phyloP scores from a whole-genome alignment of 805 yeast species.

The Nakazawaea populi region DNA sequence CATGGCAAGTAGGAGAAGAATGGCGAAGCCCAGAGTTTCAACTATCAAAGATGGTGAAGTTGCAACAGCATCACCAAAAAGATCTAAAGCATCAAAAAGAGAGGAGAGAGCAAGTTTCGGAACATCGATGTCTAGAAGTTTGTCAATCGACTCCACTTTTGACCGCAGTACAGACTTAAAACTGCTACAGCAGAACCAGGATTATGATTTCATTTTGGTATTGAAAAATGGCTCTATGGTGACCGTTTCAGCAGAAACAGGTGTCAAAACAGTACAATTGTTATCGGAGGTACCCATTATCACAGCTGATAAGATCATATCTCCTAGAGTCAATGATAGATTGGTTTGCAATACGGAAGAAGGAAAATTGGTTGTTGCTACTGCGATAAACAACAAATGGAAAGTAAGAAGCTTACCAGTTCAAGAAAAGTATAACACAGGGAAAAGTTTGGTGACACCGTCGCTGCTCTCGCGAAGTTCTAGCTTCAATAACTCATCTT shows the following conservation, averaged over 20 bases:
- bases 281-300: slow-evolving; percentile 31
- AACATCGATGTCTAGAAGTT: slow-evolving; percentile 15
- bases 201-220: slow-evolving; percentile 46
- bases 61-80: slow-evolving; percentile 11
- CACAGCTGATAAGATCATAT: slow-evolving; percentile 49
- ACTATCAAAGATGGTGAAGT: slow-evolving; percentile 3
- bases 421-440: slow-evolving; percentile 39
- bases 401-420: slow-evolving; percentile 45
- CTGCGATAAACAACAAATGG: slow-evolving; percentile 65
- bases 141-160: slow-evolving; percentile 27
- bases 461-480: slow-evolving; percentile 25
- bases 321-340: slow-evolving; percentile 74
- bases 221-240: slow-evolving; percentile 44
- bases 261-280: slow-evolving; percentile 30
- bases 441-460: slow-evolving; percentile 31
- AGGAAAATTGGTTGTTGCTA: slow-evolving; percentile 53
- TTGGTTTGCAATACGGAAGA: slow-evolving; percentile 47
- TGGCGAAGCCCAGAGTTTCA: slow-evolving; percentile 10
- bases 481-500: slow-evolving; percentile 15
- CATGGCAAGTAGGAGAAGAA: slow-evolving; percentile 26
- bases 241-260: slow-evolving; percentile 44
- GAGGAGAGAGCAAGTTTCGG: slow-evolving; percentile 27
- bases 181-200: slow-evolving; percentile 22
- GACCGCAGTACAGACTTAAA: slow-evolving; percentile 21
- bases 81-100: slow-evolving; percentile 9